Evolutionary conservation across 2,329 filamentous ascomycete genomes (phyloP).

Genomic region (Fusarium sp.): DNA sequence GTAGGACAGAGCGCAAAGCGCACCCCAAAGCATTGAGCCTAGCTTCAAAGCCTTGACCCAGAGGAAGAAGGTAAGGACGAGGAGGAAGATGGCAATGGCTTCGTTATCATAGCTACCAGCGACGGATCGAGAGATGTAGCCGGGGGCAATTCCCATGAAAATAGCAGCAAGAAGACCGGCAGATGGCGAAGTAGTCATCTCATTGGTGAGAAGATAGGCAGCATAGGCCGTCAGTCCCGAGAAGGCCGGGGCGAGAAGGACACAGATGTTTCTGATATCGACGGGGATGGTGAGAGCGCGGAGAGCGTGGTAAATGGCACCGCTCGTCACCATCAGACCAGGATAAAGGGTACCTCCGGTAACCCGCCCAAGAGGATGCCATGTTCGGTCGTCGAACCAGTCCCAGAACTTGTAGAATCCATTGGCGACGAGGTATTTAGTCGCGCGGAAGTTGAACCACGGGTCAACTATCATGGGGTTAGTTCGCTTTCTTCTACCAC

Average conservation of each 20-base stretch:
- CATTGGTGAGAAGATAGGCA: constrained; percentile 92
- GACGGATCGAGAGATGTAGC: constrained; percentile 97
- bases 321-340: constrained; percentile 98
- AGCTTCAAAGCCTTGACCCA: constrained; percentile 99
- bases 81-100: constrained; percentile 97
- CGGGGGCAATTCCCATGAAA: constrained; percentile 98
- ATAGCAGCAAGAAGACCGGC: constrained; percentile 92
- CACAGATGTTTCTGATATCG: constrained; percentile 98
- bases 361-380: constrained; percentile 97
- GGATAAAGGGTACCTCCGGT: constrained; percentile 99
- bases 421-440: constrained; percentile 95
- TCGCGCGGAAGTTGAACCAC: constrained; percentile 99
- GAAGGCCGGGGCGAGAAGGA: constrained; percentile 92
- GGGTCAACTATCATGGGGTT: constrained; percentile 78
- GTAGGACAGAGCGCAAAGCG: constrained; percentile 93
- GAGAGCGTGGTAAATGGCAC: constrained; percentile 93
- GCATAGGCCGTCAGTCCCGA: constrained; percentile 94
- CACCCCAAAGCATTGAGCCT: constrained; percentile 96
- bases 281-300: constrained; percentile 89
- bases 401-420: constrained; percentile 99
- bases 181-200: constrained; percentile 95
- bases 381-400: constrained; percentile 99
- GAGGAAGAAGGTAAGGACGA: constrained; percentile 98
- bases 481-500: constrained; percentile 32
- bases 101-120: constrained; percentile 99